Evolutionary conservation across 129 eudicot species (phyloP).

Genomic region (Mikania micrantha): DNA sequence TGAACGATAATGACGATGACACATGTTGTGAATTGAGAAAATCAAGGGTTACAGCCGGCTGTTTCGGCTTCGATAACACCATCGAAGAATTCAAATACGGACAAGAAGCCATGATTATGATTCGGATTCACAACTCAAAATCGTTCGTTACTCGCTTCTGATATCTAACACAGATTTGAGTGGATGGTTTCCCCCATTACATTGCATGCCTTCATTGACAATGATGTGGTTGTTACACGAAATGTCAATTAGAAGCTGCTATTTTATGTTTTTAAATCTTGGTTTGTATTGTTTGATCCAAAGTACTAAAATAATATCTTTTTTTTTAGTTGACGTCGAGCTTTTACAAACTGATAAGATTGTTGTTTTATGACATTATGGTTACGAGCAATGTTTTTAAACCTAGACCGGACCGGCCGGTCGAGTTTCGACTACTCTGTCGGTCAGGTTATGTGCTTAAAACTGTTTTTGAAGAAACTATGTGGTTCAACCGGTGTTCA

Average conservation of each 20-base stretch:
- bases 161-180: neutral
- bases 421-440: too few relatives aligned
- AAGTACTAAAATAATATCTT: too few relatives aligned
- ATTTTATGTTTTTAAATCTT: too few relatives aligned
- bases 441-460: too few relatives aligned
- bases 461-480: too few relatives aligned
- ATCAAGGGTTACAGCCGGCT: slow-evolving; percentile 15
- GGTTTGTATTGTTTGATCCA: too few relatives aligned
- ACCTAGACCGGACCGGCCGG: too few relatives aligned
- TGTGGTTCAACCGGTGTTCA: too few relatives aligned
- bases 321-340: too few relatives aligned
- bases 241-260: neutral
- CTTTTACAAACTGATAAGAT: too few relatives aligned
- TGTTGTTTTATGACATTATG: too few relatives aligned
- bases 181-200: neutral
- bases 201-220: neutral
- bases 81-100: slow-evolving; percentile 12
- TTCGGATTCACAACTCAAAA: slow-evolving; percentile 6
- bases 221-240: neutral
- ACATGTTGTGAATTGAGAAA: slow-evolving; percentile 20
- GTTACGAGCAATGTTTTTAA: too few relatives aligned
- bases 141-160: neutral
- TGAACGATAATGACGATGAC: slow-evolving; percentile 3
- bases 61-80: slow-evolving; percentile 24
- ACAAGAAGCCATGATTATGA: slow-evolving; percentile 10